Evolutionary conservation across 2,329 filamentous ascomycete genomes (phyloP), one percentile per base, ranked within the genome.

Genomic region (Xylariomycetidae sp.): DNA sequence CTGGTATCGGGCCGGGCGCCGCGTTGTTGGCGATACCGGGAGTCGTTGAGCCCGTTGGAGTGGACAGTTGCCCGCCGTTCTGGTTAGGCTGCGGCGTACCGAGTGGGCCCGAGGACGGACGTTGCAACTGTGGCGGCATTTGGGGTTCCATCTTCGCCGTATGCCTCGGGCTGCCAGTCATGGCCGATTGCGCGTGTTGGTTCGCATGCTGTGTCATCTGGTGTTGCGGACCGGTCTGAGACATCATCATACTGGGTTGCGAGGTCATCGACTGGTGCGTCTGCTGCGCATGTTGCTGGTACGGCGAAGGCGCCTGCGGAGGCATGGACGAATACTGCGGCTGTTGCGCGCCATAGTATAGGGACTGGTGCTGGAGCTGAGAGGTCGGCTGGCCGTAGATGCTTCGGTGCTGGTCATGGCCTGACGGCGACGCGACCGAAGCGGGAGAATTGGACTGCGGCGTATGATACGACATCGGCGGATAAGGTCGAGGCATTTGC

Each of bases 381-480:
- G 83, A 78, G 23, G 79, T 67, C 31, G 83, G 82, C 52, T 89
- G 84, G 22, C 78, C 82, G 61, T 95, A 96, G 56, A 96, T 76
- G 51, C 79, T 82, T 48, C 89, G 74, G 65, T 94, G 86, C 54
- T 90, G 86, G 56, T 96, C 90, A 62, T 95, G 88, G 36, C 79
- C 75, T 37, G 88, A 86, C 15, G 87, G 82, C 20, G 90, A 95
- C 43, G 89, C 85, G 50, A 95, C 89, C 31, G 89, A 94, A 24
- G 87, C 86, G 30, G 90, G 90, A 35, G 90, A 95, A 62, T 90
- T 94, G 36, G 89, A 94, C 65, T 95, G 89, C 35, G 89, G 88
- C 13, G 89, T 93, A 61, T 95, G 86, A 59, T 95, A 95, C 19
- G 72, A 73, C 57, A 95, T 94, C 40, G 87, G 86, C 49, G 89